Percentiles rank a stretch among this genome's conserved stretches.
phyloP scores from a whole-genome alignment of 768 basidiomycete genomes.

The Kwoniella heveanensis region DNA sequence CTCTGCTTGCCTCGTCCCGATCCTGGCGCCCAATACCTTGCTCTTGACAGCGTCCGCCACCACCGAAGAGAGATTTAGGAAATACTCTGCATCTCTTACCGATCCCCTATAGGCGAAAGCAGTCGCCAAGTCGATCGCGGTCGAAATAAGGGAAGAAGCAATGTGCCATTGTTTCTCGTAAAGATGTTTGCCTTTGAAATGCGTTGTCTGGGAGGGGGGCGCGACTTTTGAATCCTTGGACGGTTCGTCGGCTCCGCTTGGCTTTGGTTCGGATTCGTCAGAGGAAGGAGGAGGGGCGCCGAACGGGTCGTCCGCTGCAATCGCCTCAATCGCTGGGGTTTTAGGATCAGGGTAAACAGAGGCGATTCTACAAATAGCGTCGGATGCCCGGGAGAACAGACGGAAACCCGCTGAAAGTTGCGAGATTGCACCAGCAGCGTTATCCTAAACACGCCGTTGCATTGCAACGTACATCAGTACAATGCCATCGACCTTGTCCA shows the following conservation, averaged over 20 bases:
- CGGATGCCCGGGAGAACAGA: conserved; percentile 77
- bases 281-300: conserved; percentile 53
- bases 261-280: conserved; percentile 18
- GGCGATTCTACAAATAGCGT: conserved; percentile 65
- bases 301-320: conserved; percentile 57
- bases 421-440: conserved; percentile 64
- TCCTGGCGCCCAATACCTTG: conserved; percentile 67
- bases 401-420: conserved; percentile 71
- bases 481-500: too few species aligned
- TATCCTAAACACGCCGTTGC: conserved; percentile 61
- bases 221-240: conserved; percentile 26
- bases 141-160: conserved; percentile 63
- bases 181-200: conserved; percentile 57
- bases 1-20: conserved; percentile 69
- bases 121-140: conserved; percentile 67
- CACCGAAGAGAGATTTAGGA: conserved; percentile 73
- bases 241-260: conserved; percentile 45
- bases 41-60: conserved; percentile 71
- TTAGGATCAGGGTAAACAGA: conserved; percentile 60
- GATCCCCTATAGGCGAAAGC: conserved; percentile 76
- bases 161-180: conserved; percentile 71
- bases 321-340: conserved; percentile 61
- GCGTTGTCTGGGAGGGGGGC: conserved; percentile 42
- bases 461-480: too few species aligned
- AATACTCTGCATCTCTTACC: conserved; percentile 80